Conservation (phyloP, 129 eudicot genomes). For the Centaurea solstitialis region DNA sequence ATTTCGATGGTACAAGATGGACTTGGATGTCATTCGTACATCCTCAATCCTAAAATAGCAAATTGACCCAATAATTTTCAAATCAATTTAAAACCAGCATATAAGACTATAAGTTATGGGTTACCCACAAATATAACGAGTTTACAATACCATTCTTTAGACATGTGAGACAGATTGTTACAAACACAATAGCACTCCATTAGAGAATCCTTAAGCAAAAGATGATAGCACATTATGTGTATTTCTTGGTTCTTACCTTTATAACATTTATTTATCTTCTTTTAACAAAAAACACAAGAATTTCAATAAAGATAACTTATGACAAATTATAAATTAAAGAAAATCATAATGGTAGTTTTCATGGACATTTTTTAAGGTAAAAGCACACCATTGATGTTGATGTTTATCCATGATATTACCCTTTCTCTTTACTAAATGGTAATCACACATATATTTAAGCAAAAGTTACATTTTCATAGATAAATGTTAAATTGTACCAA, state of each 20-base stretch:
- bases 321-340: too few species aligned
- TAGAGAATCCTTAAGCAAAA: background rate
- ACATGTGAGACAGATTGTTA: background rate
- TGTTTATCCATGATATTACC: background rate
- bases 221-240: slow-evolving; percentile 26
- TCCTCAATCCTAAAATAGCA: background rate
- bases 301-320: background rate
- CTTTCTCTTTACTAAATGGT: background rate
- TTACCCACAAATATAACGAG: background rate
- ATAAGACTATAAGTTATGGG: background rate
- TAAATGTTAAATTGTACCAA: background rate
- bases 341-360: background rate
- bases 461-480: background rate
- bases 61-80: background rate
- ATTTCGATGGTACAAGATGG: background rate
- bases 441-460: background rate
- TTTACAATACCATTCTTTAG: background rate
- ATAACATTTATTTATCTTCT: background rate
- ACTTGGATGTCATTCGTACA: background rate
- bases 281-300: background rate
- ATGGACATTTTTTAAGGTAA: too few species aligned
- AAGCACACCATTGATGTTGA: background rate
- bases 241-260: background rate
- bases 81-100: background rate
- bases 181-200: background rate